phyloP scores from a whole-genome alignment of 2,329 filamentous ascomycete species.

The Ophiocordyceps camponoti-saundersi region DNA sequence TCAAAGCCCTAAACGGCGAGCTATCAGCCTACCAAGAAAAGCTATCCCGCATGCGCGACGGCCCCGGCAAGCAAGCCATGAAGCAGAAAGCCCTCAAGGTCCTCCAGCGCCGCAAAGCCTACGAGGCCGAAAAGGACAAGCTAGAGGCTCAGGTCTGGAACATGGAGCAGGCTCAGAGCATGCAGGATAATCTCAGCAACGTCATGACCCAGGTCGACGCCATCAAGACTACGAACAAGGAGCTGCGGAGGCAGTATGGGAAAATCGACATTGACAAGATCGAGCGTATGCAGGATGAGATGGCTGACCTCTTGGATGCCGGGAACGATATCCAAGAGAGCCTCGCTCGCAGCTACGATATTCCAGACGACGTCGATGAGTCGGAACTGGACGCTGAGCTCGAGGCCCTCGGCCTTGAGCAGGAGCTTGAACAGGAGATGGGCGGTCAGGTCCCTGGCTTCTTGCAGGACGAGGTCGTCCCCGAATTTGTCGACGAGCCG shows the following conservation, averaged over 20 bases:
- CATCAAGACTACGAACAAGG: constrained; percentile 92
- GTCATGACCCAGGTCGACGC: constrained; percentile 97
- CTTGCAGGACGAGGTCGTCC: constrained; percentile 71
- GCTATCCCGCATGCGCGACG: constrained; percentile 84
- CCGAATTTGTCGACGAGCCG: constrained; percentile 85
- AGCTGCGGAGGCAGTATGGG: constrained; percentile 82
- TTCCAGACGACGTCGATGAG: constrained; percentile 95
- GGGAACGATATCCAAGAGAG: constrained; percentile 98
- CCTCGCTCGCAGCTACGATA: constrained; percentile 76
- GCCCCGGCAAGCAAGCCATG: constrained; percentile 80
- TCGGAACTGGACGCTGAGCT: constrained; percentile 90
- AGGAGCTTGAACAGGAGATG: constrained; percentile 64
- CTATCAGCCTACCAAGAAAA: constrained; percentile 76
- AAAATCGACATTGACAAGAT: constrained; percentile 98
- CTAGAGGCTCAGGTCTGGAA: constrained; percentile 93
- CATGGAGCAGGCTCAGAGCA: constrained; percentile 96
- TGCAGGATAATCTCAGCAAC: constrained; percentile 97
- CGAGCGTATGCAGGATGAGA: constrained; percentile 93
- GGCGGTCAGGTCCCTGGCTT: constrained; percentile 60
- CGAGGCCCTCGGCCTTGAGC: constrained; percentile 84
- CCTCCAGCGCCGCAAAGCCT: constrained; percentile 81
- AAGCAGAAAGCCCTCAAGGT: constrained; percentile 92
- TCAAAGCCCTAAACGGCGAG: constrained; percentile 81
- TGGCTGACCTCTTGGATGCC: constrained; percentile 94
- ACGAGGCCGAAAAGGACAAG: constrained; percentile 87